Evolutionary conservation across 1,284 basidiomycete species (phyloP).

Genomic region (Papiliotrema flavescens): DNA sequence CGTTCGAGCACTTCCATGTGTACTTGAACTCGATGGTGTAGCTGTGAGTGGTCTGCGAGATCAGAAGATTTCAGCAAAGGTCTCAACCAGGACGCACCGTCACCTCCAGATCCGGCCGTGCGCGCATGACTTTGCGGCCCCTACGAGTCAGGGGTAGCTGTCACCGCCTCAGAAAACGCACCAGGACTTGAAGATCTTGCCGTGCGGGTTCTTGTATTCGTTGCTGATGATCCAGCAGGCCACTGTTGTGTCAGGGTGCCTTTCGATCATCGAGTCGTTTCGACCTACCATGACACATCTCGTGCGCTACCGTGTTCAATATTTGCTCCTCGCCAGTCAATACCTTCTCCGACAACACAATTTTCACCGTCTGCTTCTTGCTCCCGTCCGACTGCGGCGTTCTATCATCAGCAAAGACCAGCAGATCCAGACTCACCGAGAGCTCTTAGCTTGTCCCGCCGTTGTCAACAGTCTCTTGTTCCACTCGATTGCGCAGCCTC

Average conservation of each 20-base stretch:
- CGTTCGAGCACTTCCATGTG: conserved; percentile 40
- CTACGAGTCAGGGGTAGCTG: too few species aligned
- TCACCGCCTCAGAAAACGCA: conserved; percentile 9
- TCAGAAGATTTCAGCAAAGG: neutral
- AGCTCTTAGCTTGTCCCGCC: conserved; percentile 38
- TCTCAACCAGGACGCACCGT: conserved; percentile 26
- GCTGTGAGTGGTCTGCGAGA: conserved; percentile 39
- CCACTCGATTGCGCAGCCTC: conserved; percentile 35
- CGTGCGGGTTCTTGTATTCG: conserved; percentile 45
- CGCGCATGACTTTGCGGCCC: conserved; percentile 43
- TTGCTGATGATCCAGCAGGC: conserved; percentile 42
- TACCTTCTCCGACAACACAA: conserved; percentile 38
- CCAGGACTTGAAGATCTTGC: conserved; percentile 45
- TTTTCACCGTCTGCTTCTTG: conserved; percentile 10
- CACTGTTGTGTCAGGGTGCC: too few species aligned
- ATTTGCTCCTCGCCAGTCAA: conserved; percentile 39
- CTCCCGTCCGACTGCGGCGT: conserved; percentile 9
- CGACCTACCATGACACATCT: conserved; percentile 47
- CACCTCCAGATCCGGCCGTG: conserved; percentile 40
- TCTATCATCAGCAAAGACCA: conserved; percentile 2
- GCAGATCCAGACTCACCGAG: conserved; percentile 13
- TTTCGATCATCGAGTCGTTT: neutral
- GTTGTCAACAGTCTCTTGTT: conserved; percentile 41
- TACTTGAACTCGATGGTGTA: conserved; percentile 48
- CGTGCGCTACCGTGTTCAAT: conserved; percentile 44